Percentiles rank a stretch among this genome's conserved stretches.
phyloP scores from a whole-genome alignment of 352 stramenopile genomes.

The Globisporangium nodosum region DNA sequence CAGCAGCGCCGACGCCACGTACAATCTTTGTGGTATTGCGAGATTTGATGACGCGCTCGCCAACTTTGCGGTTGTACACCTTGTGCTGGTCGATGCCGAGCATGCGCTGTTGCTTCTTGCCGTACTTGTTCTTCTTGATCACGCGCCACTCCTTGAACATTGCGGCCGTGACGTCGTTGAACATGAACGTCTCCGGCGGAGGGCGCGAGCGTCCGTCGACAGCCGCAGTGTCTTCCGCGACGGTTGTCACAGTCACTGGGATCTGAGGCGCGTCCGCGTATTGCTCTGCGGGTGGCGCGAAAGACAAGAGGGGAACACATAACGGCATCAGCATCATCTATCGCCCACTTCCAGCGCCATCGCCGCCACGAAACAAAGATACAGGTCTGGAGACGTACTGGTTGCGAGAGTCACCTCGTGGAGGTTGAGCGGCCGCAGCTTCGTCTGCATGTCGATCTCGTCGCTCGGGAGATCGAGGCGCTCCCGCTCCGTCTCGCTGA shows the following conservation, averaged over 20 bases:
- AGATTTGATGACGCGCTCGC: conserved; percentile 85
- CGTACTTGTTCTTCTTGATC: conserved; percentile 91
- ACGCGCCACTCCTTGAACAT: conserved; percentile 91
- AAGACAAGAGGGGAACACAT: neutral
- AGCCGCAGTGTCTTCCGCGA: conserved; percentile 61
- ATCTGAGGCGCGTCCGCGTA: conserved; percentile 82
- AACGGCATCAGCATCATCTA: neutral
- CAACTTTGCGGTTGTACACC: conserved; percentile 88
- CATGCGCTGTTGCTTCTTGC: conserved; percentile 87
- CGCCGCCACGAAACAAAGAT: neutral
- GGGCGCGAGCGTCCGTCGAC: conserved; percentile 64
- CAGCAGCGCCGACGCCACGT: conserved; percentile 23
- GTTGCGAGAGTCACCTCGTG: conserved; percentile 82
- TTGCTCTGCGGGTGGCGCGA: conserved; percentile 44
- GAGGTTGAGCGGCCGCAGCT: conserved; percentile 76
- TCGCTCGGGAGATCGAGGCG: conserved; percentile 76
- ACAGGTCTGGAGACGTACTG: conserved; percentile 34
- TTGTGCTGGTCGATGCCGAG: conserved; percentile 86
- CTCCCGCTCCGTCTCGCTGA: conserved; percentile 79
- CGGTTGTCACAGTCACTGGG: conserved; percentile 51
- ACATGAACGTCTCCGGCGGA: conserved; percentile 87
- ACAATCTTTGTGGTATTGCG: conserved; percentile 87
- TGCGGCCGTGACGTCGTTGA: conserved; percentile 85
- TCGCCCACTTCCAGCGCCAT: neutral
- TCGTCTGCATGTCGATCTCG: conserved; percentile 87